Evolutionary conservation across 805 yeast species (phyloP).

Genomic region (Starmera amethionina): DNA sequence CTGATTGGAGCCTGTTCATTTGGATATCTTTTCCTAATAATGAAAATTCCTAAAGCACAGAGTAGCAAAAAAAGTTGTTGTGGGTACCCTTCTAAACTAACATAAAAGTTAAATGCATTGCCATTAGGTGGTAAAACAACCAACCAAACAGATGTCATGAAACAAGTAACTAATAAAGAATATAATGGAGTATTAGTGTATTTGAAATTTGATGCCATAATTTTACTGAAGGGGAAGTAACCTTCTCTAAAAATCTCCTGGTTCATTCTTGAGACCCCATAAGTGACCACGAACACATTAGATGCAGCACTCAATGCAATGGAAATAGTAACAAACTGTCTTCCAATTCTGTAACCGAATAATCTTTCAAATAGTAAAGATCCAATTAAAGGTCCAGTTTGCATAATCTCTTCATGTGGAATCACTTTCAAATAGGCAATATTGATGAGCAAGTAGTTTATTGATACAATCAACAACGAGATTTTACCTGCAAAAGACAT

Average conservation of each 20-base stretch:
- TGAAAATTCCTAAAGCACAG: conserved; percentile 47
- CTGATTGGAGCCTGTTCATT: conserved; percentile 39
- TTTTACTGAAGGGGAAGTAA: conserved; percentile 39
- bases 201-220: conserved; percentile 48
- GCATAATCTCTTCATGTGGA: conserved; percentile 40
- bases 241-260: conserved; percentile 63
- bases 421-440: conserved; percentile 46
- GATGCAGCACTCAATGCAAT: conserved; percentile 57
- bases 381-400: conserved; percentile 51
- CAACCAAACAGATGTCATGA: conserved; percentile 24
- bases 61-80: conserved; percentile 38
- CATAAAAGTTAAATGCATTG: conserved; percentile 29
- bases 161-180: conserved; percentile 28
- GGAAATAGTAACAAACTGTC: conserved; percentile 42
- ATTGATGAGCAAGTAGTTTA: conserved; percentile 43
- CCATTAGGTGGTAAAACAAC: conserved; percentile 24
- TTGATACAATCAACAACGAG: conserved; percentile 35
- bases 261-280: conserved; percentile 49
- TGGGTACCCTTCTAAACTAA: conserved; percentile 37
- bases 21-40: conserved; percentile 41
- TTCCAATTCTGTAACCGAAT: conserved; percentile 42
- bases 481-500: conserved; percentile 53
- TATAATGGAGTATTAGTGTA: conserved; percentile 43
- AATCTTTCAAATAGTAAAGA: conserved; percentile 46
- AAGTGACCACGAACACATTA: conserved; percentile 51